A percentile compares a stretch with the other conserved stretches of the same genome.
Conservation (phyloP, 2,329 filamentous ascomycete genomes). For the Leptographium galeiforme region DNA sequence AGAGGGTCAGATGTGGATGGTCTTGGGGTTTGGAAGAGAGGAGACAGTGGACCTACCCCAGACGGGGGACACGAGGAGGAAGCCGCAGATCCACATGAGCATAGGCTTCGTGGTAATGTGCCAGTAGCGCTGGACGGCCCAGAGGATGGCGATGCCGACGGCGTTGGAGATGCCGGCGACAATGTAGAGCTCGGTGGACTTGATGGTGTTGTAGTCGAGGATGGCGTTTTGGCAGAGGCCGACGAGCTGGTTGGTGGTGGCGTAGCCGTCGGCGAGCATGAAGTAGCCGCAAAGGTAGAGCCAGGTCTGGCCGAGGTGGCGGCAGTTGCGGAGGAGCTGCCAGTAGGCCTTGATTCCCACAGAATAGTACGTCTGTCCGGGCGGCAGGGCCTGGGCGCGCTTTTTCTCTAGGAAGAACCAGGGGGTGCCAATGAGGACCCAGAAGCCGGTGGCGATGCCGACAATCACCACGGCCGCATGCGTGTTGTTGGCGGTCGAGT, state of each 20-base stretch:
- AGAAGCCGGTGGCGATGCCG: slow-evolving; percentile 1
- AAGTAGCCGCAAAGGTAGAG: background rate
- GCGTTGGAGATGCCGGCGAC: background rate
- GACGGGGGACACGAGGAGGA: background rate
- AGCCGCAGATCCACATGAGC: background rate
- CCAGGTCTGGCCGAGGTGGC: background rate
- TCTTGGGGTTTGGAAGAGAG: background rate
- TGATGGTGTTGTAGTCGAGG: slow-evolving; percentile 1
- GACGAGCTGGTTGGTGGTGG: slow-evolving; percentile 1
- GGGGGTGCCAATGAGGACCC: slow-evolving; percentile 1
- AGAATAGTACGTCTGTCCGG: background rate
- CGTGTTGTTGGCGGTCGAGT: background rate
- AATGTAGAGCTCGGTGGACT: slow-evolving; percentile 1
- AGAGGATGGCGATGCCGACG: slow-evolving; percentile 1
- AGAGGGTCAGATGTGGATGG: background rate
- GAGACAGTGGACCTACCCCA: background rate
- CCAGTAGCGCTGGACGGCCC: slow-evolving; percentile 1
- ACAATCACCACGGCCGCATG: background rate
- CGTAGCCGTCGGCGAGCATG: background rate
- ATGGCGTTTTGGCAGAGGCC: background rate
- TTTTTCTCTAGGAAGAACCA: slow-evolving; percentile 1
- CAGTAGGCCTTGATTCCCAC: background rate
- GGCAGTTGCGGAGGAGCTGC: background rate
- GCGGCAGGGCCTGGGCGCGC: background rate
- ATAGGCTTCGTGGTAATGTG: slow-evolving; percentile 1